A percentile compares a stretch with the other conserved stretches of the same genome.
Evolutionary conservation across 108 stramenopile genomes (phyloP).

Genomic region (Cyclotella sp.): DNA sequence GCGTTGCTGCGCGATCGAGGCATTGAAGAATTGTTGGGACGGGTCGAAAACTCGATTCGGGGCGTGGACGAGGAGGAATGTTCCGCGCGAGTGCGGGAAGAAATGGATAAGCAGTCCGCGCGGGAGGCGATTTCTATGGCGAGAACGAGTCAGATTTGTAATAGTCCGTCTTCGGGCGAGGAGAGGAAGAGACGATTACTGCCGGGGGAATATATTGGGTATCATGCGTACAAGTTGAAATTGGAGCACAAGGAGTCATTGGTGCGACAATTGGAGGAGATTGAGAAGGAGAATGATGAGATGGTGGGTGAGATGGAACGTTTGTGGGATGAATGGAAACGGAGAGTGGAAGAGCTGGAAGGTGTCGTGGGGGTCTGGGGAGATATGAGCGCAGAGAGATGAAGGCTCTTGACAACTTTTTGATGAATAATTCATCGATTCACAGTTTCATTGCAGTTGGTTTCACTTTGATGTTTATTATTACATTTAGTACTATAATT

Average conservation of each 20-base stretch:
- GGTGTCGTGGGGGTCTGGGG: constrained; percentile 13
- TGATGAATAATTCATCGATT: too few relatives aligned
- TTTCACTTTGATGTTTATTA: too few relatives aligned
- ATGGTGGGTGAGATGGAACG: constrained; percentile 38
- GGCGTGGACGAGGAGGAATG: constrained; percentile 22
- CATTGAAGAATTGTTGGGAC: constrained; percentile 19
- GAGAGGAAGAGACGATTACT: constrained; percentile 27
- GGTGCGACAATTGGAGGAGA: constrained; percentile 15
- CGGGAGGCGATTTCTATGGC: constrained; percentile 31
- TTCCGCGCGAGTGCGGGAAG: constrained; percentile 17
- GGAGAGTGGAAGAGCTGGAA: constrained; percentile 32
- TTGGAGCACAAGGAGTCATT: constrained; percentile 30
- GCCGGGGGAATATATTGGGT: constrained; percentile 32
- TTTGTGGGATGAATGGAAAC: constrained; percentile 38
- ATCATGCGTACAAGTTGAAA: constrained; percentile 40
- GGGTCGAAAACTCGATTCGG: constrained; percentile 29
- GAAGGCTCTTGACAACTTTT: neutral
- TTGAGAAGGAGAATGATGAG: constrained; percentile 37
- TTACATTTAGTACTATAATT: too few relatives aligned
- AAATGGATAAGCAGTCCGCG: constrained; percentile 30
- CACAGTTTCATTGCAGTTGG: too few relatives aligned
- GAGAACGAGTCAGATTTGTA: neutral
- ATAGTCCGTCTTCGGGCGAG: neutral
- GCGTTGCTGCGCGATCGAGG: constrained; percentile 18
- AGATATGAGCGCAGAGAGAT: constrained; percentile 9